Evolutionary conservation across 2,329 filamentous ascomycete species (phyloP), one percentile per base, ranked within the genome.

Genomic region (Sordariomycetes sp.): DNA sequence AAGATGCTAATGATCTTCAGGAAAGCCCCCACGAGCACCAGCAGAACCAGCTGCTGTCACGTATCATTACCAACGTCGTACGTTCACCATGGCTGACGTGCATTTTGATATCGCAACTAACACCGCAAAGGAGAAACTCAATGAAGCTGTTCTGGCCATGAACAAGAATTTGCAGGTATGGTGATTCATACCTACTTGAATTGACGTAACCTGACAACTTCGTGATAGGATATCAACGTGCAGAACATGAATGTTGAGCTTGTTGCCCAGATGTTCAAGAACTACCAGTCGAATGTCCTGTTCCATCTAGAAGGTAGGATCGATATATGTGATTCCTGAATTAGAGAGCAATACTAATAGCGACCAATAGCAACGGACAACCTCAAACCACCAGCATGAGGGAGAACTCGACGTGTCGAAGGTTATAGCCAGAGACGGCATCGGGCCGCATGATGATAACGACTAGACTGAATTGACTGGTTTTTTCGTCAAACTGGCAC

Each of bases 191-290:
- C n/a, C n/a, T 8, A 14, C 6, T 15, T 25, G 3, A 17, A 18
- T 25, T n/a, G 17, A 14, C 5, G 8, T 8, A 5, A 21, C 29
- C 28, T 32, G 7, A 15, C 23, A 11, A 27, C 12, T 6, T 18
- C 15, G 28, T 10, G 6, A 16, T 47, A 94, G 84, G 90, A 96
- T 46, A 95, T 96, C 70, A 96, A 96, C 53, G 81, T 95, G 36
- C 85, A 94, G 51, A 98, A 96, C 58, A 95, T 96, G 87, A 94
- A 98, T 53, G 86, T 95, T 23, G 92, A 96, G 63, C 72, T 96
- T 3, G 92, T 96, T 5, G 88, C 90, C 1, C 90, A 96, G 55
- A 98, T 98, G 92, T 98, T 96, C 70, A 95, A 96, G 66, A 98
- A 96, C 62, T 98, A 98, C 57, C 88, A 95, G 58, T 94, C 87